A percentile compares a stretch with the other conserved stretches of the same genome.
Evolutionary conservation across 2,329 filamentous ascomycete species (phyloP).

Genomic region (Penicillium sp.): DNA sequence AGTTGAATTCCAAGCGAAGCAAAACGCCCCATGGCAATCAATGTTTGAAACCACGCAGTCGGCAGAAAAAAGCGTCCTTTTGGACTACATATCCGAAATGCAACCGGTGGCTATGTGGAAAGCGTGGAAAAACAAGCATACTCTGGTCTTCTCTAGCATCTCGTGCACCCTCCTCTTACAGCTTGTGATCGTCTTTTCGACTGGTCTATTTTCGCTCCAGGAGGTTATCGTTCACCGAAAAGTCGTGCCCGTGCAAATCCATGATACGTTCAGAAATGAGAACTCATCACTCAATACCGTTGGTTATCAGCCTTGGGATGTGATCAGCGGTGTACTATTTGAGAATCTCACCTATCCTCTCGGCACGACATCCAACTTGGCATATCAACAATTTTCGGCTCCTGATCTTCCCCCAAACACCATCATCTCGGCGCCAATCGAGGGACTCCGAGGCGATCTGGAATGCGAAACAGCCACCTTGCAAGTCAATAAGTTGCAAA

Average conservation of each 20-base stretch:
- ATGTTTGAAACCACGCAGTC: slow-evolving; percentile 4
- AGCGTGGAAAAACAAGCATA: slow-evolving; percentile 4
- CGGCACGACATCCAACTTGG: slow-evolving; percentile 3
- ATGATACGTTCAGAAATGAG: background rate
- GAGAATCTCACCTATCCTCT: slow-evolving; percentile 4
- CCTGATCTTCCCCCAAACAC: background rate
- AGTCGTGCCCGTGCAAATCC: background rate
- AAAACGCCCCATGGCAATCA: slow-evolving; percentile 10
- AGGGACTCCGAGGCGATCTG: slow-evolving; percentile 1
- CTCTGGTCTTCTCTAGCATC: background rate
- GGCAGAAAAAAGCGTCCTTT: slow-evolving; percentile 5
- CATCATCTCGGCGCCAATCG: background rate
- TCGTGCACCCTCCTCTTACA: slow-evolving; percentile 4
- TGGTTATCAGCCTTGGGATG: slow-evolving; percentile 3
- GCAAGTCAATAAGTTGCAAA: background rate
- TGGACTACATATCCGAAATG: slow-evolving; percentile 10
- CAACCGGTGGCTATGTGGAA: slow-evolving; percentile 6
- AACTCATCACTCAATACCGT: background rate
- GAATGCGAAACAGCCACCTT: background rate
- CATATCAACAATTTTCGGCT: slow-evolving; percentile 8
- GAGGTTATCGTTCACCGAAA: background rate
- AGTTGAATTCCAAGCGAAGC: slow-evolving; percentile 9
- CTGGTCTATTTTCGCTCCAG: slow-evolving; percentile 6
- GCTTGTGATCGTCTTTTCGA: slow-evolving; percentile 11
- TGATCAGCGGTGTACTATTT: slow-evolving; percentile 6